Evolutionary conservation across 805 yeast species (phyloP), one percentile per base, ranked within the genome.

Genomic region (Metschnikowia reukaufii): DNA sequence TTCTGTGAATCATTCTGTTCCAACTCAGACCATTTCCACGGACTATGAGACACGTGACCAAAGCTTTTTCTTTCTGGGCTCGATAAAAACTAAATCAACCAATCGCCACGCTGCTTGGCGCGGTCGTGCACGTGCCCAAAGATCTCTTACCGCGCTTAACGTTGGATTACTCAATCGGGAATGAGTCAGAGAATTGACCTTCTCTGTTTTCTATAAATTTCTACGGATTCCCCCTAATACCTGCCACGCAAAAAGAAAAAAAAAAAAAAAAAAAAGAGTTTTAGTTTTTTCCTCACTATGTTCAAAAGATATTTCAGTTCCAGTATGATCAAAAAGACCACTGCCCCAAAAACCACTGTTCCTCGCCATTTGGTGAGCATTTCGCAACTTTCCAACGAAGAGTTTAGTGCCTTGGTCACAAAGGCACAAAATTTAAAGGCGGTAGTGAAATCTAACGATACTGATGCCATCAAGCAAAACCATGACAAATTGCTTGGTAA

Each of bases 331-430:
- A 42, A 42, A 18, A 36, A 31, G 5, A 18, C 36, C 30, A 15
- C 41, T 2, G 13, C 45, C 2, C 25, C 36, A 5, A 19, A 15
- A 7, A 27, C 8, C 20, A 10, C 46, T 3, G 33, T 50, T 4
- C 76, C 76, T 20, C 81, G 95, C 65, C 97, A 92, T 65, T 74
- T 94, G 61, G 77, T 88, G 18, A 86, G 88, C 21, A 94, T 90
- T 58, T 80, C 86, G 19, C 96, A 90, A 59, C 76, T 94, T 47
- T 64, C 87, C 6, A 78, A 84, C 44, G 68, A 76, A 18, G 99
- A 94, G 66, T 82, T 94, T 50, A 64, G 74, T 27, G 70, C 80
- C 6, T 75, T 94, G 43, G 91, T 94, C 6, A 67, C 76, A 47
- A 83, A 88, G 62, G 97, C 97, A 2, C 76, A 77, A 42, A 55